Conservation (phyloP, 768 basidiomycete species). For the Russula griseocarnosa region DNA sequence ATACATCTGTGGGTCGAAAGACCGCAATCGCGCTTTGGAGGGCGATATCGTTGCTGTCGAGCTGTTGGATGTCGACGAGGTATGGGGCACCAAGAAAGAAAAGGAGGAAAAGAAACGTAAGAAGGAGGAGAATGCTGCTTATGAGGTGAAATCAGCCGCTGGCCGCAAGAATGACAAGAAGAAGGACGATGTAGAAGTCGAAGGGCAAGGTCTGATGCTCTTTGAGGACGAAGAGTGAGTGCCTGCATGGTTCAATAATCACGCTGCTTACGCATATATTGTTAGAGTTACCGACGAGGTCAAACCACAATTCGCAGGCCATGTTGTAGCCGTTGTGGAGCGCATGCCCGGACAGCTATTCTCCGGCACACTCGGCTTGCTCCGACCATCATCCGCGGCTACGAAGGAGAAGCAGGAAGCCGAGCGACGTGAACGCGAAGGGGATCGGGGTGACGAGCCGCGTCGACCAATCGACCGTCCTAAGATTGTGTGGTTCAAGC, state of each 20-base stretch:
- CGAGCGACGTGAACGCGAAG: conserved; percentile 94
- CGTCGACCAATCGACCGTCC: conserved; percentile 83
- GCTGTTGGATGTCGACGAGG: conserved; percentile 95
- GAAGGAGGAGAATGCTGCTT: conserved; percentile 98
- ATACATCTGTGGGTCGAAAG: conserved; percentile 98
- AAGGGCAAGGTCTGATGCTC: conserved; percentile 93
- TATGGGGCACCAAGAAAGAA: conserved; percentile 99
- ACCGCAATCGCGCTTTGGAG: conserved; percentile 96
- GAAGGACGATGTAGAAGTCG: conserved; percentile 99
- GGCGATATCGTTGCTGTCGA: conserved; percentile 99
- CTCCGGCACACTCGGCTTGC: conserved; percentile 91
- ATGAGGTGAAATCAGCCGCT: conserved; percentile 70
- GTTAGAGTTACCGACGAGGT: conserved; percentile 91
- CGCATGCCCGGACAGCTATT: conserved; percentile 99
- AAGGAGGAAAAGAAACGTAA: conserved; percentile 99
- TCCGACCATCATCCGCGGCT: conserved; percentile 93
- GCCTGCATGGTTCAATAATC: conserved; percentile 3
- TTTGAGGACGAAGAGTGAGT: conserved; percentile 95
- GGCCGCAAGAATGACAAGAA: conserved; percentile 97
- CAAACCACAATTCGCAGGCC: conserved; percentile 97
- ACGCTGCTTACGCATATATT: conserved; percentile 24
- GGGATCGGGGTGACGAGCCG: conserved; percentile 82
- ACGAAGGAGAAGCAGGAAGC: conserved; percentile 99
- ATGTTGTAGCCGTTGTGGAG: conserved; percentile 99
- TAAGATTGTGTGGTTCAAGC: conserved; percentile 99